Base-by-base conservation (phyloP, 164 flowering plant species). In the Sextonia rubra region DNA sequence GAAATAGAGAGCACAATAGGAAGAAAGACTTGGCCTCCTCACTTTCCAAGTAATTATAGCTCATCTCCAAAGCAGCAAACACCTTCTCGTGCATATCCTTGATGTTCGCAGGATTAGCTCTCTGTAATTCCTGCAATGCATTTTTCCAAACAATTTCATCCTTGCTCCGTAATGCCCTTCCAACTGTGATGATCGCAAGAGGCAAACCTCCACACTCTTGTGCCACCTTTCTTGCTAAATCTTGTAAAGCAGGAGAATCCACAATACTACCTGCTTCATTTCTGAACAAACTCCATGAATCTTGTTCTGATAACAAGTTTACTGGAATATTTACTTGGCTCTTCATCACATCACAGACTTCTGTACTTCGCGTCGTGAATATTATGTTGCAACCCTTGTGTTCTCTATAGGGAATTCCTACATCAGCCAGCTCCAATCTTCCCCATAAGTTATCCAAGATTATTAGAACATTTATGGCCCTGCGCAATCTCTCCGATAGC, bases 401-500 rank as follows among this genome's bases (percentile, higher is more conserved):
- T 4, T 15, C 15, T 17, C 1, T 3, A 52, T 18, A 12, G 4
- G 81, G 84, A 17, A 83, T 76, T 30, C 86, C 81, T 3, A 77
- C n/a, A 3, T 74, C 47, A 2, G 24, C 44, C 60, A 83, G 24
- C 0, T 77, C 68, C 22, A 81, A 27, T 52, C 15, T 49, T 8
- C 29, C 65, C 86, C 86, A 83, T 0, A 83, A 14, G 74, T 81
- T 82, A 70, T 83, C 86, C 37, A 83, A 60, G 29, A 83, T 76
- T 29, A 83, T 4, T 15, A 83, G 78, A 3, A 77, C 30, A 7
- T 12, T 49, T 4, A 30, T 73, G 37, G 17, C 26, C 23, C 68
- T 15, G 61, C n/a, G 48, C 9, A 79, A 23, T 60, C 76, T 73
- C 5, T 5, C 37, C 1, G 18, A 17, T 24, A 77, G 20, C 22